These are phyloP conservation scores for Magnaporthiopsis poae DNA, from an alignment of 2,329 filamentous ascomycete genomes.

Conservation along the genomic window DNA sequence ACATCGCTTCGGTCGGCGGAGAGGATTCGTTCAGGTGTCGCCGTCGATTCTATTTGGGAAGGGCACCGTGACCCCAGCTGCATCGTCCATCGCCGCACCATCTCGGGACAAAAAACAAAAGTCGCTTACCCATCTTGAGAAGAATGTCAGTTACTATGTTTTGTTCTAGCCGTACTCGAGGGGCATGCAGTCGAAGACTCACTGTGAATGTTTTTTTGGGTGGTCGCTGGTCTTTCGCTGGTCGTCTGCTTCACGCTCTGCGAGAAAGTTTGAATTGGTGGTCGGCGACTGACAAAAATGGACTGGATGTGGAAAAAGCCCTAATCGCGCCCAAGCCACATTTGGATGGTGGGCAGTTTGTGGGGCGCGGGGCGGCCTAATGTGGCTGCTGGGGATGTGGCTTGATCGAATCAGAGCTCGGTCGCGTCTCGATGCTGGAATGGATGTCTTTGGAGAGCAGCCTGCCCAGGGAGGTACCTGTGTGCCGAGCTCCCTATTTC, in stretches of 20 bases:
- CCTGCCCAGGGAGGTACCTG: no score
- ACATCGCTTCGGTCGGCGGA: background rate
- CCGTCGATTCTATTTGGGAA: background rate
- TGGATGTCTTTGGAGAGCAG: background rate
- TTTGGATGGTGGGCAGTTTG: background rate
- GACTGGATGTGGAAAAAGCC: conserved; percentile 1
- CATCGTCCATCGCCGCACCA: background rate
- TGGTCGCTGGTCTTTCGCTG: conserved; percentile 18
- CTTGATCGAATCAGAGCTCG: background rate
- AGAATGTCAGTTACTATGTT: conserved; percentile 26
- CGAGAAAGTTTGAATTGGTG: background rate
- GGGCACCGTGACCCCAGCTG: background rate
- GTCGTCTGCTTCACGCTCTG: conserved; percentile 9
- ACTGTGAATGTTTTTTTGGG: conserved; percentile 20
- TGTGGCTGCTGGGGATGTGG: background rate
- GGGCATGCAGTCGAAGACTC: conserved; percentile 6
- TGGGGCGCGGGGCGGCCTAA: background rate
- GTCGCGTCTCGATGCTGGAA: background rate
- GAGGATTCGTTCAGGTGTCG: background rate
- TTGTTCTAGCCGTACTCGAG: background rate
- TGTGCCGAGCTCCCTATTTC: background rate
- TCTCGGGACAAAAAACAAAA: conserved; percentile 15
- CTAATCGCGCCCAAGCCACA: background rate
- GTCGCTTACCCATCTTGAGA: conserved; percentile 51
- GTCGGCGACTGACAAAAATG: conserved; percentile 2